These are phyloP conservation scores for Mucor piriformis DNA, from an alignment of 371 early-diverging fungal species.

Conservation along the genomic window DNA sequence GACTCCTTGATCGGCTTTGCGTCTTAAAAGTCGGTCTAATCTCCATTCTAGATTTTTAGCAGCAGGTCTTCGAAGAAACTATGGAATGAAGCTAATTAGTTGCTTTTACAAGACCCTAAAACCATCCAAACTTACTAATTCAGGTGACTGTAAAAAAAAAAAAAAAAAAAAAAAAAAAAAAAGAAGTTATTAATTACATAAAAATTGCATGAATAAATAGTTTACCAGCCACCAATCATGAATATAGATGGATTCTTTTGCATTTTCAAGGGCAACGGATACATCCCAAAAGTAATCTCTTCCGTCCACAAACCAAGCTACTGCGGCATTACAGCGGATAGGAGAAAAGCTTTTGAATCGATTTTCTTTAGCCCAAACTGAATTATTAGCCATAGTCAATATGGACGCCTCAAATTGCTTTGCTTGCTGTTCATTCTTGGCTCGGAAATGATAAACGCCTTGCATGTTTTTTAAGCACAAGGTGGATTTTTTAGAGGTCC, in stretches of 20 bases:
- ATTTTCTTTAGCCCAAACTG: slow-evolving; percentile 63
- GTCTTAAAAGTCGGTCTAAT: slow-evolving; percentile 77
- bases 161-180: neutral
- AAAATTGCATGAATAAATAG: neutral
- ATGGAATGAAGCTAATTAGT: slow-evolving; percentile 6
- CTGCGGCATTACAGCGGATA: slow-evolving; percentile 56
- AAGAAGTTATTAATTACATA: neutral
- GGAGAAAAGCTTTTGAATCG: slow-evolving; percentile 82
- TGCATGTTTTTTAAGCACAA: slow-evolving; percentile 50
- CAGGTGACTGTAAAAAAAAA: slow-evolving; percentile 7
- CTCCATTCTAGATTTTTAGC: slow-evolving; percentile 69
- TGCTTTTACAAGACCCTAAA: neutral
- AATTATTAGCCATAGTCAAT: slow-evolving; percentile 29
- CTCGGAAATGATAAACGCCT: slow-evolving; percentile 53
- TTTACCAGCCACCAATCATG: slow-evolving; percentile 87
- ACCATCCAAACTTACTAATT: slow-evolving; percentile 27
- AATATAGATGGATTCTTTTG: slow-evolving; percentile 81
- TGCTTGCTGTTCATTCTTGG: slow-evolving; percentile 57
- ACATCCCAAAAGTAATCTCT: slow-evolving; percentile 80
- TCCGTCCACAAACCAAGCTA: slow-evolving; percentile 81
- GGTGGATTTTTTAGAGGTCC: slow-evolving; percentile 34
- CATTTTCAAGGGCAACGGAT: slow-evolving; percentile 77
- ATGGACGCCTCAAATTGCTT: slow-evolving; percentile 54
- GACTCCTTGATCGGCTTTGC: slow-evolving; percentile 86
- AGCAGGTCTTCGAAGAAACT: slow-evolving; percentile 78